These are phyloP conservation scores for Chloranthus sessilifolius DNA, from an alignment of 164 flowering plant genomes.

Conservation along the genomic window DNA sequence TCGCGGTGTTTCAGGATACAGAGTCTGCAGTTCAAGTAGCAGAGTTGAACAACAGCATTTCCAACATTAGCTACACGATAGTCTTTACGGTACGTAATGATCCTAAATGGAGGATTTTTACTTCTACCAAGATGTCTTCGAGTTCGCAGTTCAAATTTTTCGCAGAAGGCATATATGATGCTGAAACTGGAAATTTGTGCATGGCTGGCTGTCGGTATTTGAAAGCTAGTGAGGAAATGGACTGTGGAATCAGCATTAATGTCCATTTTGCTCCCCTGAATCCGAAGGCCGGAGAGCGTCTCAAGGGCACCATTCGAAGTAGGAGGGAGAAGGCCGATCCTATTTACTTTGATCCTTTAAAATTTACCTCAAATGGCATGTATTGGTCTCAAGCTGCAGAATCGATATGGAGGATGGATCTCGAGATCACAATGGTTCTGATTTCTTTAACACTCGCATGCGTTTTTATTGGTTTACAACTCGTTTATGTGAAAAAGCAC, in stretches of 20 bases:
- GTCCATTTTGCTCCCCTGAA: conserved; percentile 43
- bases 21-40: conserved; percentile 2
- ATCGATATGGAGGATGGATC: conserved; percentile 50
- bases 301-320: conserved; percentile 54
- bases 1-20: no score
- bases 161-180: conserved; percentile 69
- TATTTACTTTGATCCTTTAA: conserved; percentile 40
- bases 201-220: conserved; percentile 59
- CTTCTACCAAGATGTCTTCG: conserved; percentile 12
- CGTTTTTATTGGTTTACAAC: conserved; percentile 41
- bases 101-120: conserved; percentile 1
- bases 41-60: conserved; percentile 5
- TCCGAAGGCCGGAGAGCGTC: conserved; percentile 16
- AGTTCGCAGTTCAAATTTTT: conserved; percentile 21
- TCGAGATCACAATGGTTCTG: conserved; percentile 52
- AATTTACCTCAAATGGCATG: conserved; percentile 22
- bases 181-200: conserved; percentile 50
- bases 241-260: conserved; percentile 50
- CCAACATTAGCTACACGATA: conserved; percentile 52
- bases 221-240: conserved; percentile 23
- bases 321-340: conserved; percentile 36
- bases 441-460: conserved; percentile 52
- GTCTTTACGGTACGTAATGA: conserved; percentile 7
- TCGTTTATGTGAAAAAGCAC: conserved; percentile 43
- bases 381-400: conserved; percentile 7